Evolutionary conservation across 306 rosid genomes (phyloP).

Genomic region (Rubus idaeus): DNA sequence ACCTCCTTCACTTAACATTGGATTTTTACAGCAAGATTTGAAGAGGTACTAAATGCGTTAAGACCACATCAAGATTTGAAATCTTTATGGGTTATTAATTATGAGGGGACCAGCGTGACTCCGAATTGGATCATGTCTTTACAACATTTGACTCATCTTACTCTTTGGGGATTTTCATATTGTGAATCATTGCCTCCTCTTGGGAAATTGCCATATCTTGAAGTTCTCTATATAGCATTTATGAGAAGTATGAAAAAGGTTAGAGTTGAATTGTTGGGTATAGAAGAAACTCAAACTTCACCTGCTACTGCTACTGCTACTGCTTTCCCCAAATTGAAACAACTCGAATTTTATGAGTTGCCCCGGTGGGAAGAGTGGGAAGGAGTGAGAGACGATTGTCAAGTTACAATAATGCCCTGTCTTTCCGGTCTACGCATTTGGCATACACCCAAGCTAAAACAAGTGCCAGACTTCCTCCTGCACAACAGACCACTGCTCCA

Average conservation of each 20-base stretch:
- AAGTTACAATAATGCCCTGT: neutral
- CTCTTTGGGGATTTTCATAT: neutral
- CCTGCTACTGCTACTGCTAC: neutral
- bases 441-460: neutral
- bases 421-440: neutral
- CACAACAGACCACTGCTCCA: neutral
- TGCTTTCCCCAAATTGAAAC: neutral
- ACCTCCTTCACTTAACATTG: neutral
- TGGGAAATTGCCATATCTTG: neutral
- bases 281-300: neutral
- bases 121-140: neutral
- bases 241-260: too few relatives aligned
- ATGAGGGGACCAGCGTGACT: neutral
- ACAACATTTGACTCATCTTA: neutral
- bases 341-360: neutral
- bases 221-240: too few relatives aligned
- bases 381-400: neutral
- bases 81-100: accelerated
- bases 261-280: too few relatives aligned
- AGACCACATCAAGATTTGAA: neutral
- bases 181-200: neutral
- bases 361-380: neutral
- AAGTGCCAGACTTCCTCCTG: neutral
- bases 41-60: neutral
- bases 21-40: neutral